Evolutionary conservation across 306 rosid genomes (phyloP).

Genomic region (Cucumis hystrix): DNA sequence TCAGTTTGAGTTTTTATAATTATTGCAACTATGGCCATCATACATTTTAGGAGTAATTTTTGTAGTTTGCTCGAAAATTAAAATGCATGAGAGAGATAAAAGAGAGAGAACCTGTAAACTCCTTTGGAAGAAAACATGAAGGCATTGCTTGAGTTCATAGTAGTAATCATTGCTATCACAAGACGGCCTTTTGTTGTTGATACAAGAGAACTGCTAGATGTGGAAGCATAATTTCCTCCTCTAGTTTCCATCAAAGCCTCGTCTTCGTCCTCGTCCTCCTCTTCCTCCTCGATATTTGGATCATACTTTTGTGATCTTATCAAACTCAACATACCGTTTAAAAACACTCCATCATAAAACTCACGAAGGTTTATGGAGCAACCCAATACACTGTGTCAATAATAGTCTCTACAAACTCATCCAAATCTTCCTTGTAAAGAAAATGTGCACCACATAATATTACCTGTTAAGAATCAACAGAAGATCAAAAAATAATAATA

Average conservation of each 20-base stretch:
- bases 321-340: neutral
- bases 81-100: neutral
- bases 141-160: neutral
- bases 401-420: neutral
- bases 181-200: neutral
- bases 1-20: too few species aligned
- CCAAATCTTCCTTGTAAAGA: conserved; percentile 1
- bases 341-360: neutral
- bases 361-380: neutral
- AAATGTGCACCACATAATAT: conserved; percentile 4
- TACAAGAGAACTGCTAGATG: neutral
- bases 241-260: too few species aligned
- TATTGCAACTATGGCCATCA: too few species aligned
- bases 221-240: neutral
- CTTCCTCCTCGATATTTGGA: neutral
- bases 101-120: neutral
- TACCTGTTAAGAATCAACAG: too few species aligned
- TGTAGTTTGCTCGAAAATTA: too few species aligned
- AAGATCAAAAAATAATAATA: too few species aligned
- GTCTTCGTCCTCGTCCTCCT: neutral
- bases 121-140: neutral
- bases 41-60: too few species aligned
- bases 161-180: neutral
- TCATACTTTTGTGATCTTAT: neutral
- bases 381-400: neutral